Evolutionary conservation across 768 basidiomycete genomes (phyloP).

Genomic region (Pleurotus pulmonarius): DNA sequence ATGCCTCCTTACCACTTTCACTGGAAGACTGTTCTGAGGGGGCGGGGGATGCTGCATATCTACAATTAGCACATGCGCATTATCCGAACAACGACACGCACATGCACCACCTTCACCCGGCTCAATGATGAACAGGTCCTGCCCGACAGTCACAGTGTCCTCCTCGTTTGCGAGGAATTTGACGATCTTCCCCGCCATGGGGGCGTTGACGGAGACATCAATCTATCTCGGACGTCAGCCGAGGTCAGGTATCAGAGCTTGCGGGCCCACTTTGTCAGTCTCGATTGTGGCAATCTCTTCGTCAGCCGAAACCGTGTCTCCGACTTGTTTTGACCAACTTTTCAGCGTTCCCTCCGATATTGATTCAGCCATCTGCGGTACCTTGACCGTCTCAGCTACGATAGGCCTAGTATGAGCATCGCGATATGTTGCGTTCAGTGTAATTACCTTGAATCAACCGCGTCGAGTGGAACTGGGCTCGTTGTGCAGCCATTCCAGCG

Average conservation of each 20-base stretch:
- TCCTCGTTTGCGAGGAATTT: slow-evolving; percentile 89
- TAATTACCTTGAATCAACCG: slow-evolving; percentile 65
- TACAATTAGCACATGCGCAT: slow-evolving; percentile 9
- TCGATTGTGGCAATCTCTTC: slow-evolving; percentile 98
- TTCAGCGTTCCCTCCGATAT: slow-evolving; percentile 97
- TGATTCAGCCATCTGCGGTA: slow-evolving; percentile 97
- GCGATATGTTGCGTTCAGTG: not conserved
- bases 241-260: not conserved
- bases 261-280: slow-evolving; percentile 84
- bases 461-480: slow-evolving; percentile 68
- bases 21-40: slow-evolving; percentile 26
- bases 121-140: slow-evolving; percentile 91
- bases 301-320: slow-evolving; percentile 85
- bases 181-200: slow-evolving; percentile 80
- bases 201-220: slow-evolving; percentile 95
- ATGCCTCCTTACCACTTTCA: slow-evolving; percentile 9
- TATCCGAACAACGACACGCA: slow-evolving; percentile 23
- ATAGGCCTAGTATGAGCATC: not conserved
- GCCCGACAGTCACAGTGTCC: slow-evolving; percentile 90
- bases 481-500: slow-evolving; percentile 41
- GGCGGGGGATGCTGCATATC: slow-evolving; percentile 26
- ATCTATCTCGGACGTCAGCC: slow-evolving; percentile 51
- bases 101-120: slow-evolving; percentile 63
- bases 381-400: slow-evolving; percentile 86
- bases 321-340: slow-evolving; percentile 90